phyloP scores from a whole-genome alignment of 2,329 filamentous ascomycete genomes.

The Paecilomyces fulvus region DNA sequence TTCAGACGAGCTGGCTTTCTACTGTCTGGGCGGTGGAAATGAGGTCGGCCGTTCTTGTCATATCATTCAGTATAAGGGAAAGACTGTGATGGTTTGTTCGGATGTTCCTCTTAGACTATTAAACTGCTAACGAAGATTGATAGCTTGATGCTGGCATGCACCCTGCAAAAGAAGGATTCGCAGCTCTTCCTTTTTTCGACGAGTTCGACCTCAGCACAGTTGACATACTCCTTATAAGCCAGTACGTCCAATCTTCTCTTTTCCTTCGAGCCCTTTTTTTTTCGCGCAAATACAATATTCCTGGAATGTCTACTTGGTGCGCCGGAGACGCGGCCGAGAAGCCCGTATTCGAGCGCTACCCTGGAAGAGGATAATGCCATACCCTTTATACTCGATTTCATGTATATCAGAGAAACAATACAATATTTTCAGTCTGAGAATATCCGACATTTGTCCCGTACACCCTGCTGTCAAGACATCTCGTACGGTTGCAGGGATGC shows the following conservation, averaged over 20 bases:
- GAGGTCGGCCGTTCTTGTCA: slow-evolving; percentile 96
- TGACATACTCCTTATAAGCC: slow-evolving; percentile 94
- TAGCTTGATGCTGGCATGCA: slow-evolving; percentile 97
- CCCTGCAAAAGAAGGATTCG: slow-evolving; percentile 88
- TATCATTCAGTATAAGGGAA: slow-evolving; percentile 97
- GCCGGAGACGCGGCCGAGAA: background rate
- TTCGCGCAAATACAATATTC: slow-evolving; percentile 2
- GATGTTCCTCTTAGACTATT: background rate
- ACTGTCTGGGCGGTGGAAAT: slow-evolving; percentile 89
- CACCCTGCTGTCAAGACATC: slow-evolving; percentile 1
- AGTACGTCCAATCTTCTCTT: slow-evolving; percentile 58
- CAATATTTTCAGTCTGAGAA: slow-evolving; percentile 12
- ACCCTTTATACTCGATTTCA: slow-evolving; percentile 10
- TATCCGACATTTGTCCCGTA: slow-evolving; percentile 11
- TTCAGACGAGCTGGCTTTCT: slow-evolving; percentile 86
- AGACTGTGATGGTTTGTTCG: slow-evolving; percentile 87
- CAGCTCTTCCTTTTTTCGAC: slow-evolving; percentile 92
- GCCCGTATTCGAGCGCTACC: background rate
- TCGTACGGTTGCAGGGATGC: background rate
- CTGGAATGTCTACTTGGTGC: background rate
- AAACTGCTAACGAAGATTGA: slow-evolving; percentile 5
- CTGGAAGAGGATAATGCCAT: slow-evolving; percentile 6
- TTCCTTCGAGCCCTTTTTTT: slow-evolving; percentile 6
- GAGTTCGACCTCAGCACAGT: slow-evolving; percentile 97
- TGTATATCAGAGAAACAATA: slow-evolving; percentile 32